Evolutionary conservation across 2,329 filamentous ascomycete genomes (phyloP), one percentile per base, ranked within the genome.

Genomic region (Aspergillus aculeatus): DNA sequence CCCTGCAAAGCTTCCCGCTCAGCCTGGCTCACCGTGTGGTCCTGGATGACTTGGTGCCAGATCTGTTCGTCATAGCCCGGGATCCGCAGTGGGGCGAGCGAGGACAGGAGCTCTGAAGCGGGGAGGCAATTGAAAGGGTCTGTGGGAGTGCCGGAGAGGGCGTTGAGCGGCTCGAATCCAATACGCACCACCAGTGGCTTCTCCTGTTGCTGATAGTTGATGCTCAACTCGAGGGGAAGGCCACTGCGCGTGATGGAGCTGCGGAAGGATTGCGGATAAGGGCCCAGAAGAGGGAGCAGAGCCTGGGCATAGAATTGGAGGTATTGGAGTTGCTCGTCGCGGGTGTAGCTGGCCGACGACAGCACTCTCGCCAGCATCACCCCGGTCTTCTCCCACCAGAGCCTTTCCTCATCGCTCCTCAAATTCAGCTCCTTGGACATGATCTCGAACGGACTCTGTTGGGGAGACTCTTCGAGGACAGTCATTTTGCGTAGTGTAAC

Each of bases 201-300:
- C 4, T n/a, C 35, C n/a, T 57, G 14, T 32, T 64, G 58, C 47
- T 65, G 63, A 47, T 57, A 68, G 54, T 68, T 68, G 48, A 64
- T 48, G 47, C 66, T 68, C 51, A 63, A 64, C 23, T 68, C 66
- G 4, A 68, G 14, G 0, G 65, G 63, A 2, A 67, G 62, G 2
- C 61, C 66, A 50, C 58, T 66, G 1, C 52, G 60, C 1, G 66
- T 67, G 9, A 66, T 59, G 5, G 58, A 52, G 38, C 65, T 63
- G 47, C 44, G 60, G 11, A 56, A 61, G 1, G 9, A 3, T 2
- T 49, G 35, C 5, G 65, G 65, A 57, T 66, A 62, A 1, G 65
- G 65, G 3, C 66, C 66, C 14, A 67, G 49, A 5, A 11, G 31
- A 0, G 65, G 64, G 14, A 65, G 21, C 5, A 64, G 47, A 24